Percentiles rank a stretch among this genome's conserved stretches.
Conservation (phyloP, 2,329 filamentous ascomycete species). For the Colletotrichum graminicola region DNA sequence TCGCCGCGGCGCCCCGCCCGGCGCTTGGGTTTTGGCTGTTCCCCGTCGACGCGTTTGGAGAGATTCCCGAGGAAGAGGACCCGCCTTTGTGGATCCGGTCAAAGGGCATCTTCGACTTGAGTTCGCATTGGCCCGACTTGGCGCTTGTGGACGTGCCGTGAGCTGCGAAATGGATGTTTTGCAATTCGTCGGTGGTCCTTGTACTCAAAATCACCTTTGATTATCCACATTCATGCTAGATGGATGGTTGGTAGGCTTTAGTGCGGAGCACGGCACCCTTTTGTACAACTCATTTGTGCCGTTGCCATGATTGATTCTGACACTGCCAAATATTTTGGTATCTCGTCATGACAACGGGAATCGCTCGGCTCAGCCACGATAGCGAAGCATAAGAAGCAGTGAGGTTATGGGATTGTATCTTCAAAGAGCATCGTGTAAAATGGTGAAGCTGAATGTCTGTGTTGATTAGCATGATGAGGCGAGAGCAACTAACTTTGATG, state of each 20-base stretch:
- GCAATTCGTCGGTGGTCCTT: too few relatives aligned
- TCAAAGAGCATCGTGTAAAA: not conserved
- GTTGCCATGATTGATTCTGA: too few relatives aligned
- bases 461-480: not conserved
- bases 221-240: not conserved
- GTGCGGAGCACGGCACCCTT: not conserved
- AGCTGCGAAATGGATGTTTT: not conserved
- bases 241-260: not conserved
- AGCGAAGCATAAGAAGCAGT: not conserved
- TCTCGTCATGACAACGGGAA: not conserved
- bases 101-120: constrained; percentile 12
- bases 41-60: constrained; percentile 11
- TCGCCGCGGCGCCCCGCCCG: constrained; percentile 29
- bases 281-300: too few relatives aligned
- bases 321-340: too few relatives aligned
- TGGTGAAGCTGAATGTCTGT: not conserved
- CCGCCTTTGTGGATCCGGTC: not conserved
- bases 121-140: constrained; percentile 26
- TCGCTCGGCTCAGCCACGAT: not conserved
- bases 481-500: constrained; percentile 16
- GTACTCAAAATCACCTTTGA: not conserved
- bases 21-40: constrained; percentile 39
- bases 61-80: not conserved
- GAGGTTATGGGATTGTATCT: not conserved
- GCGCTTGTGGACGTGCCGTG: constrained; percentile 12